These are phyloP conservation scores for Pseudocohnilembus persalinus DNA, from an alignment of 169 alveolate genomes.

Conservation along the genomic window DNA sequence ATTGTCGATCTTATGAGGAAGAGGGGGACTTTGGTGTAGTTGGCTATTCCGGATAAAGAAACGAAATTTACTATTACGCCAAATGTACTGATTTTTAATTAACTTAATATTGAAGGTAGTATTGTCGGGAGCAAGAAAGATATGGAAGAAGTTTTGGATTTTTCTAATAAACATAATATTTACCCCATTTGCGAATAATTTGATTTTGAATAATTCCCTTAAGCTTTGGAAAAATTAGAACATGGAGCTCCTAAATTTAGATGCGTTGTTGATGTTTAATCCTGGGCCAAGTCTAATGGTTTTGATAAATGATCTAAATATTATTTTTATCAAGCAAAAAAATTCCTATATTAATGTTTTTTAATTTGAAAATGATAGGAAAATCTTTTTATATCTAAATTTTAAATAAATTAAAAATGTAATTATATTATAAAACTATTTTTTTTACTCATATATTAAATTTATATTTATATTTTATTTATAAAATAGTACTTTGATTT, in stretches of 20 bases:
- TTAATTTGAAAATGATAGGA: no score
- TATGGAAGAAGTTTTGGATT: constrained; percentile 47
- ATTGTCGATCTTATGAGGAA: constrained; percentile 22
- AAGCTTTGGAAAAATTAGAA: constrained; percentile 51
- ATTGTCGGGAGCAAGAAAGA: constrained; percentile 51
- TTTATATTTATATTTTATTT: no score
- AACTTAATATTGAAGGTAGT: constrained; percentile 46
- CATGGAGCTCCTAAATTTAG: constrained; percentile 45
- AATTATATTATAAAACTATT: no score
- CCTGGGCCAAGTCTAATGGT: constrained; percentile 48
- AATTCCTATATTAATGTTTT: no score
- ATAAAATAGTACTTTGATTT: no score
- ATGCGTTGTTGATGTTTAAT: constrained; percentile 48
- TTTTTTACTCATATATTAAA: no score
- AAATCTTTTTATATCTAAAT: no score
- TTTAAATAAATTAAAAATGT: no score
- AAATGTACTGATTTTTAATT: constrained; percentile 32
- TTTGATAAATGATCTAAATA: constrained; percentile 47
- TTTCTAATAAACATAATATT: constrained; percentile 49
- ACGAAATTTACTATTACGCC: constrained; percentile 29
- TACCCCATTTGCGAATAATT: constrained; percentile 51
- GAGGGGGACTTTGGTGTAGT: constrained; percentile 46
- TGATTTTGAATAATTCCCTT: constrained; percentile 50
- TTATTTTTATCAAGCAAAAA: no score
- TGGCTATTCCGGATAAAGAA: constrained; percentile 49